A percentile compares a stretch with the other conserved stretches of the same genome.
These are phyloP conservation scores for Papiliotrema fonsecae DNA, from an alignment of 1,284 basidiomycete genomes.

Conservation along the genomic window DNA sequence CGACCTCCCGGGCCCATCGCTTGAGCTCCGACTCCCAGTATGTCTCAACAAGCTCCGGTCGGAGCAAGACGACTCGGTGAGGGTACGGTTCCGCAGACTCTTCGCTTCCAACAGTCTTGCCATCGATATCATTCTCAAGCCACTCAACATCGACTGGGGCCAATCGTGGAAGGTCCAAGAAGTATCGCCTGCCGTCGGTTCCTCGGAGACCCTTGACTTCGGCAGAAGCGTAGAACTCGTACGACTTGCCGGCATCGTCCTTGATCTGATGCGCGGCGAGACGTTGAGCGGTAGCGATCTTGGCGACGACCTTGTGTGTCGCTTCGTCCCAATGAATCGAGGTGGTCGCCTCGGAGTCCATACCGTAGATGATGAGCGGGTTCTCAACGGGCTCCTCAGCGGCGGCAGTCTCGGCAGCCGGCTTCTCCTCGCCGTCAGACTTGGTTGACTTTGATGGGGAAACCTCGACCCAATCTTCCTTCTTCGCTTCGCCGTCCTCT, in stretches of 20 bases:
- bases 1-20: constrained; percentile 52
- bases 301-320: constrained; percentile 53
- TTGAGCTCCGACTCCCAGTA: constrained; percentile 55
- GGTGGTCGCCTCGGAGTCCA: constrained; percentile 53
- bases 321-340: constrained; percentile 49
- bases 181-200: constrained; percentile 55
- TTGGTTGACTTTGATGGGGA: constrained; percentile 67
- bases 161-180: constrained; percentile 55
- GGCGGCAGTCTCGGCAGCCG: constrained; percentile 4
- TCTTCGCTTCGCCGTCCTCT: constrained; percentile 31
- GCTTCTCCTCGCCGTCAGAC: constrained; percentile 46
- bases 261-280: constrained; percentile 53
- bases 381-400: constrained; percentile 41
- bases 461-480: constrained; percentile 46
- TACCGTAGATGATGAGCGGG: constrained; percentile 55
- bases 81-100: constrained; percentile 45
- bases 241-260: constrained; percentile 48
- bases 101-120: constrained; percentile 30
- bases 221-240: constrained; percentile 53
- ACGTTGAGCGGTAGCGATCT: constrained; percentile 51
- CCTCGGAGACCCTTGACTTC: constrained; percentile 57
- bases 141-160: constrained; percentile 56
- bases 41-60: constrained; percentile 55
- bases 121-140: constrained; percentile 52
- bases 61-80: constrained; percentile 55